Base-by-base conservation (phyloP, 75 land plant species). In the Sequoia sempervirens region DNA sequence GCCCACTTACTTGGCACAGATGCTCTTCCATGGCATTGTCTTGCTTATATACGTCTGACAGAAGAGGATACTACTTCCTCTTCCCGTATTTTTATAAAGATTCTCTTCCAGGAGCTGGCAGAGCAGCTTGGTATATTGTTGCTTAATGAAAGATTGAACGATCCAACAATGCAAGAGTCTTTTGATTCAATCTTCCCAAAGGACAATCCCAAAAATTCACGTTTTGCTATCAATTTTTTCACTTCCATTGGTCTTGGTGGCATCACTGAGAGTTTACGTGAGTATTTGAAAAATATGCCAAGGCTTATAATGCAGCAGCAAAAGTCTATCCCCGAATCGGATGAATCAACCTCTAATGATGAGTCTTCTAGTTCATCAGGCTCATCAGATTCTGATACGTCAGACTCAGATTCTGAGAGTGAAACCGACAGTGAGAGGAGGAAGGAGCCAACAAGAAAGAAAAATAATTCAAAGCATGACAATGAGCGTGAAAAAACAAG, bases 41-140 rank as follows among this genome's bases (percentile, higher is more conserved):
- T 96, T 50, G 90, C 92, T 11, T 93, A 96, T 56, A 92, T 94
- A 78, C 89, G 91, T 13, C 84, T 94, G 58, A 93, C 96, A 5
- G 95, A 94, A 81, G 95, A 94, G 79, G 96, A 93, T 61, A 94
- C 96, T 0, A 96, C 95, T 23, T 94, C 96, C 12, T 94, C 96
- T 23, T 94, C 96, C 54, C 91, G 98, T 13, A 93, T 96, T 53
- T 94, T 96, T 75, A 93, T 96, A 45, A 68, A 23, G 41, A 40
- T 40, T 40, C 41, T 40, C 41, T 40, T 40, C 41, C 41, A 40
- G 41, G 41, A 40, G 41, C 41, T 40, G 41, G 41, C 41, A 40
- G 41, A 40, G 41, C 41, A 40, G 4, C 41, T 40, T 40, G 41
- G 41, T 40, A 40, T 40, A 40, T 40, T 40, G 41, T 40, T 40